Evolutionary conservation across 2,329 filamentous ascomycete genomes (phyloP).

Genomic region (Fusarium oxysporum): DNA sequence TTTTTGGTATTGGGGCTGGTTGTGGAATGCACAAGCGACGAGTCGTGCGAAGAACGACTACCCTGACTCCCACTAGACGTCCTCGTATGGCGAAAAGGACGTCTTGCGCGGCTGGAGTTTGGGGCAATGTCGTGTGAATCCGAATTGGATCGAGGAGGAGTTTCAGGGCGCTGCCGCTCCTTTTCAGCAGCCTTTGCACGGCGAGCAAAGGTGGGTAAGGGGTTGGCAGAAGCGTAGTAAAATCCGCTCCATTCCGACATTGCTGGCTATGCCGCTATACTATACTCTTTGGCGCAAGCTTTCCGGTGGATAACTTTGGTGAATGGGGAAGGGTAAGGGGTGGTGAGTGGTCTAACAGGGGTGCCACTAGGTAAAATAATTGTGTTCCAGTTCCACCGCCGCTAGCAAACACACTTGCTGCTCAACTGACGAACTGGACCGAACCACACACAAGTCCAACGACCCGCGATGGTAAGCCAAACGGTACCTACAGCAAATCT

Average conservation of each 20-base stretch:
- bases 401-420: constrained; percentile 2
- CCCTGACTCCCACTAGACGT: constrained; percentile 45
- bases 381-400: constrained; percentile 27
- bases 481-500: constrained; percentile 18
- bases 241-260: constrained; percentile 50
- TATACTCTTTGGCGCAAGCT: constrained; percentile 44
- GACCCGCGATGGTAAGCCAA: neutral
- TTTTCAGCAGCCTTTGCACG: constrained; percentile 45
- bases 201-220: constrained; percentile 46
- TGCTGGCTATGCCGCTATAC: constrained; percentile 30
- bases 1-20: constrained; percentile 27
- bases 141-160: constrained; percentile 35
- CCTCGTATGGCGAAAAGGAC: constrained; percentile 39
- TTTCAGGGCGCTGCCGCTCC: constrained; percentile 43
- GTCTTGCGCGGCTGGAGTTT: constrained; percentile 29
- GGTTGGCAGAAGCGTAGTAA: constrained; percentile 46
- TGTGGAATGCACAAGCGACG: constrained; percentile 45
- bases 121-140: constrained; percentile 31
- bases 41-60: constrained; percentile 46
- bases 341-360: constrained; percentile 35
- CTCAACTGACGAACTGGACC: neutral
- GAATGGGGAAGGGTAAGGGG: constrained; percentile 20
- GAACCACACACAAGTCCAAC: neutral
- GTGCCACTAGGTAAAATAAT: constrained; percentile 37
- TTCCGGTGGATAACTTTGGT: constrained; percentile 33